Evolutionary conservation across 1,284 basidiomycete genomes (phyloP), one percentile per base, ranked within the genome.

Genomic region (Gymnopus androsaceus): DNA sequence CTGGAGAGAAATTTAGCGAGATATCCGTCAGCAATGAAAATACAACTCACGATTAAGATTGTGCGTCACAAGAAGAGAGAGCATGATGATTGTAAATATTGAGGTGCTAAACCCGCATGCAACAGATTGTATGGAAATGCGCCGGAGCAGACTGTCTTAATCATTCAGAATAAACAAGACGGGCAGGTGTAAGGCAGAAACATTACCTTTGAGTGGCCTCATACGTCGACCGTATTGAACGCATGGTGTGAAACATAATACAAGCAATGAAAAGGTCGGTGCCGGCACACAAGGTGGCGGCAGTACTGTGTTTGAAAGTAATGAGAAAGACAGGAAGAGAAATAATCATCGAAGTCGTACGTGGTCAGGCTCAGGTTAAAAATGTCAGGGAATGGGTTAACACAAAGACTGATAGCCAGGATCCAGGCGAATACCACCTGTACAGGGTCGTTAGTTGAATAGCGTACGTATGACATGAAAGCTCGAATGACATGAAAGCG

Each of bases 231-330:
- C 44, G n/a, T 1, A 58, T 54, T 21, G 23, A 15, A 11, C 51
- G 31, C 15, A 54, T 38, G 12, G 30, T 50, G 19, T 42, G 38
- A 45, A 51, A 36, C 38, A 50, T 50, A 19, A 31, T 38, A 7
- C 33, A 14, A 5, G 56, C 52, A 25, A 54, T 58, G 9, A 58
- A 28, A n/a, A 58, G 23, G 36, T 58, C 56, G 5, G 56, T 53
- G 3, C 40, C 47, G 12, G 56, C 52, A n/a, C 51, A 58, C 34
- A 44, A 19, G 27, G 41, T 37, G 7, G 46, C 51, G 7, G 51
- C 41, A 21, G 54, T 46, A 15, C 56, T 54, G n/a, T 11, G 19
- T 11, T 30, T 14, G 40, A 36, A 27, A 36, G 41, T 19, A 14
- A 51, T 9, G 4, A 7, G 25, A 14, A 19, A 34, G 11, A 31